Evolutionary conservation across 176 grass and related monocot species (phyloP).

Genomic region (Oryza meyeriana): DNA sequence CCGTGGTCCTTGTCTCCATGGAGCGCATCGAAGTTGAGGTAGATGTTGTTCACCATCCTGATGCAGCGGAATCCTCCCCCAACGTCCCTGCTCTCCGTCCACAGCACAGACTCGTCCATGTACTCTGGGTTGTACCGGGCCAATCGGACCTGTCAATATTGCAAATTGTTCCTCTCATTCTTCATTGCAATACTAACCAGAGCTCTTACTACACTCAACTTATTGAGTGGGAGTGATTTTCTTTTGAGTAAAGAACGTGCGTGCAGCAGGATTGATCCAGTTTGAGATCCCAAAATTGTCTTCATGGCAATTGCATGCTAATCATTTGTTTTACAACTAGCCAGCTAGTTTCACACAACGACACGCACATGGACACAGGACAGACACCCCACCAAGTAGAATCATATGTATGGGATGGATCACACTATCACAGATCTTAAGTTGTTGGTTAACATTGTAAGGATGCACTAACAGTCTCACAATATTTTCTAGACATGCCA

Average conservation of each 20-base stretch:
- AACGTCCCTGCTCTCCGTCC: constrained; percentile 72
- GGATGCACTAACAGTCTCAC: not conserved
- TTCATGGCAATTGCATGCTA: not conserved
- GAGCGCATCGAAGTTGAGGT: constrained; percentile 69
- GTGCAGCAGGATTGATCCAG: not conserved
- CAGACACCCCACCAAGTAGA: not conserved
- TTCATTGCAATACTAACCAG: not conserved
- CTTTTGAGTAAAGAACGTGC: too few species aligned
- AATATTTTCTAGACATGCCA: not conserved
- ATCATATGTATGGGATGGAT: not conserved
- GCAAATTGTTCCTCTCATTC: not conserved
- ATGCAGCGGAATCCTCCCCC: constrained; percentile 71
- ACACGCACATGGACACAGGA: not conserved
- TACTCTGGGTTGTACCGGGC: constrained; percentile 44
- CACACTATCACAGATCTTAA: not conserved
- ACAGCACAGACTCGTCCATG: constrained; percentile 66
- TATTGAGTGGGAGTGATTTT: not conserved
- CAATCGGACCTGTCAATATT: constrained; percentile 46
- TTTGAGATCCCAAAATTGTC: not conserved
- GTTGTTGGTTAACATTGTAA: not conserved
- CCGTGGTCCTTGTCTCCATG: constrained; percentile 71
- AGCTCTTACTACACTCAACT: not conserved
- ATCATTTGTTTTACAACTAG: not conserved
- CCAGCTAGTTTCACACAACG: not conserved
- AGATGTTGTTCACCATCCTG: constrained; percentile 90